Evolutionary conservation across 2,329 filamentous ascomycete genomes (phyloP).

Genomic region (Curvularia sp.): DNA sequence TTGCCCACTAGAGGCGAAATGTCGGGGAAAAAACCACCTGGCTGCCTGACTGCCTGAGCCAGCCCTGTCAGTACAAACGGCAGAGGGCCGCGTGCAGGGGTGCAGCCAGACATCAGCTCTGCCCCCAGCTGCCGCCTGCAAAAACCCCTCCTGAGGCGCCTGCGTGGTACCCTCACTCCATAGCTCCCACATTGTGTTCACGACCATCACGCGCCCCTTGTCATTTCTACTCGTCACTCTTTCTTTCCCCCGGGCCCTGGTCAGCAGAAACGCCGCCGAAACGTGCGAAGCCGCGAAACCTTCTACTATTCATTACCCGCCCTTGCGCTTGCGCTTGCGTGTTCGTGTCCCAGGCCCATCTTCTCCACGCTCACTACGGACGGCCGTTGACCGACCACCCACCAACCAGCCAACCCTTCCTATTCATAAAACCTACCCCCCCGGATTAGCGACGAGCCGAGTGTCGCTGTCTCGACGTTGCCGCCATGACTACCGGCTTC

Average conservation of each 20-base stretch:
- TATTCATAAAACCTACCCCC: slow-evolving; percentile 13
- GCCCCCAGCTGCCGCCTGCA: slow-evolving; percentile 17
- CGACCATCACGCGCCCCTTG: slow-evolving; percentile 17
- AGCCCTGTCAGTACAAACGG: slow-evolving; percentile 17
- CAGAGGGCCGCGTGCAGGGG: slow-evolving; percentile 13
- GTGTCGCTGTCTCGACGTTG: slow-evolving; percentile 20
- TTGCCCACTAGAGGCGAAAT: slow-evolving; percentile 19
- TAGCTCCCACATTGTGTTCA: slow-evolving; percentile 1
- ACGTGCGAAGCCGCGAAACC: slow-evolving; percentile 20
- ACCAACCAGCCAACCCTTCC: slow-evolving; percentile 14
- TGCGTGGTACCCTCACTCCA: background rate
- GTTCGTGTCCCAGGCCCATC: slow-evolving; percentile 37
- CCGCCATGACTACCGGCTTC: slow-evolving; percentile 64
- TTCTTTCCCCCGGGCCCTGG: slow-evolving; percentile 15
- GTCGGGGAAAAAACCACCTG: slow-evolving; percentile 11
- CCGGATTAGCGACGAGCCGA: slow-evolving; percentile 24
- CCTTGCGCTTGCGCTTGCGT: slow-evolving; percentile 35
- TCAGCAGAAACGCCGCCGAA: slow-evolving; percentile 15
- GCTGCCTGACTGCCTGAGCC: slow-evolving; percentile 8
- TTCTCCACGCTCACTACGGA: slow-evolving; percentile 38
- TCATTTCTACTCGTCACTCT: slow-evolving; percentile 8
- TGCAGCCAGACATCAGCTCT: slow-evolving; percentile 21
- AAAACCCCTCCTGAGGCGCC: slow-evolving; percentile 17
- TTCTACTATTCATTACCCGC: slow-evolving; percentile 12
- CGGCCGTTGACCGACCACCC: slow-evolving; percentile 20